Conservation (phyloP, 352 stramenopile genomes). For the Pythium sp. region DNA sequence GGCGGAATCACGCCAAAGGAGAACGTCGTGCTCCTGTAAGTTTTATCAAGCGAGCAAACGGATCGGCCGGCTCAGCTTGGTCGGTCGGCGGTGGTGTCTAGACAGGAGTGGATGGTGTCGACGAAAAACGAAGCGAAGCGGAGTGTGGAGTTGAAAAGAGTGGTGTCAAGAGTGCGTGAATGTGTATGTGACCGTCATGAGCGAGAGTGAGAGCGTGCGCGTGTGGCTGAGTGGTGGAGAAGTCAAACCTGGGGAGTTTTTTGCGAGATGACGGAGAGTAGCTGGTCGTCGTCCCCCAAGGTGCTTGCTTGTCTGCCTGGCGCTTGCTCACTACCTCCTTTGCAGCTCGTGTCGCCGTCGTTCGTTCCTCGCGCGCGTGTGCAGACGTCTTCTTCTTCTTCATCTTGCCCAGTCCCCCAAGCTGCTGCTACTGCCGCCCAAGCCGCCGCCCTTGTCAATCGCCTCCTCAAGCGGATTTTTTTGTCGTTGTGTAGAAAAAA, state of each 20-base stretch:
- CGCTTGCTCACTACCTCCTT: neutral
- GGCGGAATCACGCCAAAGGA: conserved; percentile 79
- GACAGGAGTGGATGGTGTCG: conserved; percentile 12
- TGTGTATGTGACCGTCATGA: conserved; percentile 9
- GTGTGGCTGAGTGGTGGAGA: neutral
- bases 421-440: neutral
- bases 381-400: conserved; percentile 1
- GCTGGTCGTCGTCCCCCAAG: conserved; percentile 6
- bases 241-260: conserved; percentile 4
- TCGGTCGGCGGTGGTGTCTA: neutral
- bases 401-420: neutral
- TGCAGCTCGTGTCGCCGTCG: neutral
- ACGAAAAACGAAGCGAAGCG: conserved; percentile 3
- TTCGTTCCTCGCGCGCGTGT: conserved; percentile 1
- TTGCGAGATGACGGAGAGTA: neutral
- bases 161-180: conserved; percentile 9
- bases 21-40: conserved; percentile 80
- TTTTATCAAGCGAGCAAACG: conserved; percentile 28
- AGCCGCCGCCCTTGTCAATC: neutral
- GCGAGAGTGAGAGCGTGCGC: neutral
- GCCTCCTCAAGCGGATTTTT: conserved; percentile 6
- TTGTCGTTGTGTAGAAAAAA: conserved; percentile 3
- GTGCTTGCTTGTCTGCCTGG: neutral
- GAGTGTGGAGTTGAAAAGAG: conserved; percentile 11
- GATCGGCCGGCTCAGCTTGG: neutral